A percentile compares a stretch with the other conserved stretches of the same genome.
Evolutionary conservation across 2,329 filamentous ascomycete species (phyloP).

Genomic region (Colletotrichum filicis): DNA sequence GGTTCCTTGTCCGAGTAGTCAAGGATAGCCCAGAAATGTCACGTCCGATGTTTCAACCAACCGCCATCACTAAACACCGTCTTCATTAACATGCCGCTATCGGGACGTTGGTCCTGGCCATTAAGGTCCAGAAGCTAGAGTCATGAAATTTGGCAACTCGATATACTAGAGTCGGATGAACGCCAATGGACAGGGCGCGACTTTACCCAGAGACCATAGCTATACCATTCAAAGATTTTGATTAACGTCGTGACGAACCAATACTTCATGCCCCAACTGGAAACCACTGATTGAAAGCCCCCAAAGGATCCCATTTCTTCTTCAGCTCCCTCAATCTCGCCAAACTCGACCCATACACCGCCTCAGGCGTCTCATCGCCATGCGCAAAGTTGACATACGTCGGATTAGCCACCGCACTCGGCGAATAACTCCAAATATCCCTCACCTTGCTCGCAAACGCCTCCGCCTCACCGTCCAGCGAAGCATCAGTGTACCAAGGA

Average conservation of each 20-base stretch:
- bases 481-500: constrained; percentile 50
- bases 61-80: too few species aligned
- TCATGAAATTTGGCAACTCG: too few species aligned
- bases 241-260: background rate
- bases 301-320: constrained; percentile 41
- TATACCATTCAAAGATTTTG: background rate
- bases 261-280: background rate
- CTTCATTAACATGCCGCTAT: too few species aligned
- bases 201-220: too few species aligned
- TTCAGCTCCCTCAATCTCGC: constrained; percentile 41
- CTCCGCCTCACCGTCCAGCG: constrained; percentile 47
- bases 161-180: too few species aligned
- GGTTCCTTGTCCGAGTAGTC: too few species aligned
- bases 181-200: too few species aligned
- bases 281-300: constrained; percentile 44
- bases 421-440: constrained; percentile 40
- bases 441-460: constrained; percentile 45
- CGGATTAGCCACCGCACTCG: constrained; percentile 34
- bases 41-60: too few species aligned
- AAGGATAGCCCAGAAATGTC: too few species aligned
- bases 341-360: constrained; percentile 41
- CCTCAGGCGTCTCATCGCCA: constrained; percentile 42
- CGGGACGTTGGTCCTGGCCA: too few species aligned
- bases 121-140: too few species aligned
- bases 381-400: constrained; percentile 48